phyloP scores from a whole-genome alignment of 208 protist genomes.

The Wallacemonas collosoma region DNA sequence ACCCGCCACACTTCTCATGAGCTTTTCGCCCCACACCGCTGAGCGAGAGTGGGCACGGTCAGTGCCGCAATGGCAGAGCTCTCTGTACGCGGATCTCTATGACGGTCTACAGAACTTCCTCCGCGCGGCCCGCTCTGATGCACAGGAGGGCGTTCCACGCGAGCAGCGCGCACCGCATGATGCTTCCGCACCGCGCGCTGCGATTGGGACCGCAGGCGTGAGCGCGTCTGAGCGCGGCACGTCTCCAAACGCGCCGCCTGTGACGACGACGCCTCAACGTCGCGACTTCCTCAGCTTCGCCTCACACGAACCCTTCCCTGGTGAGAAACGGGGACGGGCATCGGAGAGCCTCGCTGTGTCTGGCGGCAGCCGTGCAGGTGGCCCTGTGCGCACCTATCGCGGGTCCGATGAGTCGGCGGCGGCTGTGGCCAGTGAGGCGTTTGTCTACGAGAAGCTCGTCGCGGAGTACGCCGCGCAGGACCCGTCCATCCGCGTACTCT shows the following conservation, averaged over 20 bases:
- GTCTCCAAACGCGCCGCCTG: neutral
- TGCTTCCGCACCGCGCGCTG: too few species aligned
- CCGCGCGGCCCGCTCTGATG: neutral
- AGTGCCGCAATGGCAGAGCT: slow-evolving; percentile 33
- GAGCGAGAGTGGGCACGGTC: slow-evolving; percentile 20
- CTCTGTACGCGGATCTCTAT: slow-evolving; percentile 20
- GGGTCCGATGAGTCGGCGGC: slow-evolving; percentile 40
- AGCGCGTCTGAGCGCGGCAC: neutral
- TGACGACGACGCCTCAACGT: too few species aligned
- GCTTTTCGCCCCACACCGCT: slow-evolving; percentile 17
- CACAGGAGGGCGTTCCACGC: neutral
- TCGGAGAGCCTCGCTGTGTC: too few species aligned
- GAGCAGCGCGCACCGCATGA: neutral
- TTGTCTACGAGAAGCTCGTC: slow-evolving; percentile 59
- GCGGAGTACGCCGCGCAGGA: slow-evolving; percentile 33
- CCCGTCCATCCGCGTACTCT: slow-evolving; percentile 54
- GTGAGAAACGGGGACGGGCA: neutral
- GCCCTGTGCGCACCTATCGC: neutral
- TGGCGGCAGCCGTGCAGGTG: neutral
- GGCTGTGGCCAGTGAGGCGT: slow-evolving; percentile 69
- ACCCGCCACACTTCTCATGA: slow-evolving; percentile 4
- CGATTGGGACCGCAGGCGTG: too few species aligned
- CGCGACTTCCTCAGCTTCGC: slow-evolving; percentile 4
- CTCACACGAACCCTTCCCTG: slow-evolving; percentile 7
- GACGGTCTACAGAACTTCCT: slow-evolving; percentile 8